These are phyloP conservation scores for Boletus subparvulus DNA, from an alignment of 768 basidiomycete species.

Conservation along the genomic window DNA sequence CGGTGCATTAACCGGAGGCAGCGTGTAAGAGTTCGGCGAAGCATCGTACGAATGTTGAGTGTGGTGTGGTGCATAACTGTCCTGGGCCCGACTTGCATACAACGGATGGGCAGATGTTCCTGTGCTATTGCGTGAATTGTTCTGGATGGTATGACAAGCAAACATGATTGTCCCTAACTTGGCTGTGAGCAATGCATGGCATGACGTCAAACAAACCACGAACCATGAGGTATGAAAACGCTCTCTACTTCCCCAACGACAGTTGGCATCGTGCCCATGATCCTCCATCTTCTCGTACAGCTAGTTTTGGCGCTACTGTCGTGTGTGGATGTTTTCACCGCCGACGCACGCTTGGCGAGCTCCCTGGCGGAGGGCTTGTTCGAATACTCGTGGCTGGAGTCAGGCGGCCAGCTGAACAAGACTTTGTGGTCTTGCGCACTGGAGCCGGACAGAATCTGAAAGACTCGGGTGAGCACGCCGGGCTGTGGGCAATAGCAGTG, in stretches of 20 bases:
- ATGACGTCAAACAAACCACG: conserved; percentile 39
- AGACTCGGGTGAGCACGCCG: conserved; percentile 58
- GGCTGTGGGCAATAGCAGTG: conserved; percentile 52
- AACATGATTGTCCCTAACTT: conserved; percentile 38
- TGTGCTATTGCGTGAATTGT: conserved; percentile 19
- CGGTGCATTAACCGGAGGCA: conserved; percentile 32
- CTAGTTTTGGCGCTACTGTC: conserved; percentile 78
- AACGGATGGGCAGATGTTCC: conserved; percentile 23
- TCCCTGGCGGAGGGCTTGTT: conserved; percentile 44
- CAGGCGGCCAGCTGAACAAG: conserved; percentile 77
- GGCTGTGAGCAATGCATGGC: conserved; percentile 29
- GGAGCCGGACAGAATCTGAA: conserved; percentile 72
- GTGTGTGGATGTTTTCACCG: conserved; percentile 53
- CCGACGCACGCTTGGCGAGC: conserved; percentile 60
- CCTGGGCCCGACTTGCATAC: conserved; percentile 27
- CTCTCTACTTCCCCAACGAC: conserved; percentile 72
- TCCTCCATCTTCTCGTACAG: conserved; percentile 82
- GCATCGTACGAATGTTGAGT: conserved; percentile 30
- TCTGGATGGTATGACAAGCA: conserved; percentile 39
- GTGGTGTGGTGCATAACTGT: conserved; percentile 26
- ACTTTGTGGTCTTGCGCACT: conserved; percentile 49
- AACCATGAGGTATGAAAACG: conserved; percentile 89
- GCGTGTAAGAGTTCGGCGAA: conserved; percentile 28
- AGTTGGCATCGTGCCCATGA: conserved; percentile 61
- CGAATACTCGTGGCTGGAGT: conserved; percentile 42